Evolutionary conservation across 2,329 filamentous ascomycete genomes (phyloP).

Genomic region (Monosporascus sp.): DNA sequence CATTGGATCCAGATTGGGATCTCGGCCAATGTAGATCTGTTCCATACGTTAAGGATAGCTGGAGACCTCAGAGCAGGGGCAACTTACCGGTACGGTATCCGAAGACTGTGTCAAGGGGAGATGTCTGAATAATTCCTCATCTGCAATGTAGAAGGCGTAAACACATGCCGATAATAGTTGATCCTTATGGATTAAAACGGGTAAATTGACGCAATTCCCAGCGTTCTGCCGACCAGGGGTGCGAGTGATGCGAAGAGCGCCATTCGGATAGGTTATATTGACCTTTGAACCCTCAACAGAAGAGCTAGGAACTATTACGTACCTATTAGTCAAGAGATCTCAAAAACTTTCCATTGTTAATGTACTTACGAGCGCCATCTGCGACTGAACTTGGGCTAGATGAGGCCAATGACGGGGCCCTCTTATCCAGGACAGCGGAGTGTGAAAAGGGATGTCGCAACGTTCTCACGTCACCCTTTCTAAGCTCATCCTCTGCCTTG

Average conservation of each 20-base stretch:
- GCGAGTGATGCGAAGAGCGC: constrained; percentile 20
- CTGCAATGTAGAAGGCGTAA: constrained; percentile 17
- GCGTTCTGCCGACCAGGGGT: constrained; percentile 14
- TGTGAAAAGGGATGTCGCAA: background rate
- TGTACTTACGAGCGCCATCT: background rate
- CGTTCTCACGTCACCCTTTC: background rate
- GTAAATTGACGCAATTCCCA: constrained; percentile 18
- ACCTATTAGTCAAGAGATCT: background rate
- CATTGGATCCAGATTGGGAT: constrained; percentile 13
- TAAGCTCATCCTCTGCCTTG: background rate
- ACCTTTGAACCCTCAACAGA: background rate
- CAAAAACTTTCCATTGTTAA: background rate
- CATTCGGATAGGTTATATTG: constrained; percentile 14
- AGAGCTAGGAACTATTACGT: background rate
- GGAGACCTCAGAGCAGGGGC: background rate
- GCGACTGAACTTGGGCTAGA: background rate
- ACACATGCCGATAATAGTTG: constrained; percentile 18
- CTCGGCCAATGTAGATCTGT: constrained; percentile 18
- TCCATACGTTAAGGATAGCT: background rate
- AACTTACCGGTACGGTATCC: constrained; percentile 11
- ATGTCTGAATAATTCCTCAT: constrained; percentile 14
- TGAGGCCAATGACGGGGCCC: background rate
- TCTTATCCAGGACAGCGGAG: background rate
- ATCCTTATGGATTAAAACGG: constrained; percentile 16
- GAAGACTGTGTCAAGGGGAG: constrained; percentile 11